A percentile compares a stretch with the other conserved stretches of the same genome.
phyloP scores from a whole-genome alignment of 331 rosid genomes.

The Telfairia occidentalis region DNA sequence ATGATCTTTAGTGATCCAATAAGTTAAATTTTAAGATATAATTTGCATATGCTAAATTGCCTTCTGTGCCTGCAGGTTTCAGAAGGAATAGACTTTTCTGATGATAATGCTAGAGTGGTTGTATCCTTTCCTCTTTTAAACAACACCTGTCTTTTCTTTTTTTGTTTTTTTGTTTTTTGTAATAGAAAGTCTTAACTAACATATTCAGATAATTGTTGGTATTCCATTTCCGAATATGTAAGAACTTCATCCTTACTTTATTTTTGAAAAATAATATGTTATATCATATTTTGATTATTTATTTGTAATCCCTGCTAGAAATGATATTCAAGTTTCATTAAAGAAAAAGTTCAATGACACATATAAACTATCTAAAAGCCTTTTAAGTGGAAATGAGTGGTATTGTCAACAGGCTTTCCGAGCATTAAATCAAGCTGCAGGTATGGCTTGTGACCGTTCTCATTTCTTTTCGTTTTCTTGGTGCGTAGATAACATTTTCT shows the following conservation, averaged over 20 bases:
- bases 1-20: not conserved
- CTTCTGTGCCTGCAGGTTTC: constrained; percentile 62
- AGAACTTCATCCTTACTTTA: constrained; percentile 26
- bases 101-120: constrained; percentile 86
- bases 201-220: constrained; percentile 70
- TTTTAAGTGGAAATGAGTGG: constrained; percentile 80
- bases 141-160: constrained; percentile 4
- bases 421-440: constrained; percentile 97
- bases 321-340: constrained; percentile 66
- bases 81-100: constrained; percentile 90
- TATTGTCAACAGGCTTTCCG: constrained; percentile 96
- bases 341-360: constrained; percentile 83
- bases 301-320: constrained; percentile 32
- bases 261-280: not conserved
- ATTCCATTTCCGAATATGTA: constrained; percentile 95
- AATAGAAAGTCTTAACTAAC: constrained; percentile 54
- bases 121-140: constrained; percentile 51
- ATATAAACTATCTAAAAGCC: constrained; percentile 55
- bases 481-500: too few relatives aligned
- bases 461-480: not conserved
- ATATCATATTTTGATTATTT: constrained; percentile 21
- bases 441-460: constrained; percentile 18
- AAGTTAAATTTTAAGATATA: not conserved
- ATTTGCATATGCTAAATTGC: constrained; percentile 17
- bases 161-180: not conserved